Percentiles rank a stretch among this genome's conserved stretches.
Evolutionary conservation across 169 alveolate genomes (phyloP).

Genomic region (Plasmodium relictum): DNA sequence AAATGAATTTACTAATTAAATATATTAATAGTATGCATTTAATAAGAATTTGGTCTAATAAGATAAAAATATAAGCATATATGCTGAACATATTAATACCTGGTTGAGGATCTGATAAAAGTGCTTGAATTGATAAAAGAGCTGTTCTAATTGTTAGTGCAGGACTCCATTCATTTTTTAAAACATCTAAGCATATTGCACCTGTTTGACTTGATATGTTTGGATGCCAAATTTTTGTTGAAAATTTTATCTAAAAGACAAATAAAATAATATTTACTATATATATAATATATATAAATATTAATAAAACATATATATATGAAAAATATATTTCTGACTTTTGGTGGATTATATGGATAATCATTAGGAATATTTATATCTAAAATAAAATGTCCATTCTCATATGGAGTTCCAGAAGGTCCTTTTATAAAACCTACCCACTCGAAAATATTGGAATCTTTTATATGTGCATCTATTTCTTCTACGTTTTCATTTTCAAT

Average conservation of each 20-base stretch:
- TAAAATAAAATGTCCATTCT: slow-evolving; percentile 93
- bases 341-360: slow-evolving; percentile 94
- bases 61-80: neutral
- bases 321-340: slow-evolving; percentile 57
- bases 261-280: slow-evolving; percentile 3
- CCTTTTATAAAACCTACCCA: slow-evolving; percentile 94
- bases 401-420: slow-evolving; percentile 95
- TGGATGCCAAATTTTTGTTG: slow-evolving; percentile 98
- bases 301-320: slow-evolving; percentile 10
- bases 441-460: slow-evolving; percentile 88
- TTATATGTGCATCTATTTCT: slow-evolving; percentile 87
- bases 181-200: slow-evolving; percentile 96
- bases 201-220: slow-evolving; percentile 96
- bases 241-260: slow-evolving; percentile 90
- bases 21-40: too few relatives aligned
- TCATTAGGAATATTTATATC: slow-evolving; percentile 95
- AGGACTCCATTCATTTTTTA: slow-evolving; percentile 98
- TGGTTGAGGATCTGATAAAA: slow-evolving; percentile 91
- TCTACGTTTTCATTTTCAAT: slow-evolving; percentile 81
- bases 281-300: neutral
- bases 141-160: slow-evolving; percentile 97
- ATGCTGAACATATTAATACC: slow-evolving; percentile 55
- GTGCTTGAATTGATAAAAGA: slow-evolving; percentile 92
- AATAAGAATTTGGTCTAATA: neutral
- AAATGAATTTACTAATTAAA: too few relatives aligned